These are phyloP conservation scores for Cryoendolithus antarcticus DNA, from an alignment of 2,329 filamentous ascomycete genomes.

Conservation along the genomic window DNA sequence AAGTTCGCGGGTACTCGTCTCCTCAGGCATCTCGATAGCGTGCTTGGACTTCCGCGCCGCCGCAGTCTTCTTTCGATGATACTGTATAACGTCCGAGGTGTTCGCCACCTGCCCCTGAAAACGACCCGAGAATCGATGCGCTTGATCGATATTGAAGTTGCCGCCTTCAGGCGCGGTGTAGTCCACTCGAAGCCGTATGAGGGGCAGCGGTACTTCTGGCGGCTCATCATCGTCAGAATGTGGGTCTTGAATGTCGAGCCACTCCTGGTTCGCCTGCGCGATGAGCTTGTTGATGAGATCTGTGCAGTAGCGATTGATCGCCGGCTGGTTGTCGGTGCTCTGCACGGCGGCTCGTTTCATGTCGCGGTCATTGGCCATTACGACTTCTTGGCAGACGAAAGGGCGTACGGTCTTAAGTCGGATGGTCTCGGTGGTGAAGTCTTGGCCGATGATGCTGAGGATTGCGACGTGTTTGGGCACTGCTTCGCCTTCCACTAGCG, in stretches of 20 bases:
- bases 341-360: slow-evolving; percentile 62
- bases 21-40: slow-evolving; percentile 49
- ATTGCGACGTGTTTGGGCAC: slow-evolving; percentile 85
- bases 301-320: slow-evolving; percentile 67
- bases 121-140: slow-evolving; percentile 86
- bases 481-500: slow-evolving; percentile 77
- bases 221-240: slow-evolving; percentile 46
- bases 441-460: slow-evolving; percentile 66
- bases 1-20: slow-evolving; percentile 48
- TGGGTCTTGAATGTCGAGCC: slow-evolving; percentile 59
- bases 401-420: slow-evolving; percentile 80
- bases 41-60: slow-evolving; percentile 36
- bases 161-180: slow-evolving; percentile 76
- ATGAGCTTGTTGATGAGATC: slow-evolving; percentile 77
- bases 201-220: slow-evolving; percentile 57
- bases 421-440: slow-evolving; percentile 69
- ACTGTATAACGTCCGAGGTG: slow-evolving; percentile 83
- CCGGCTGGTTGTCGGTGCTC: slow-evolving; percentile 69
- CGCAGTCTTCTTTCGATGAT: slow-evolving; percentile 74
- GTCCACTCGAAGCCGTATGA: slow-evolving; percentile 84
- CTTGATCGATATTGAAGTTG: slow-evolving; percentile 83
- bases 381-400: slow-evolving; percentile 75
- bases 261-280: slow-evolving; percentile 66
- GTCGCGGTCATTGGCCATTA: slow-evolving; percentile 60
- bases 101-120: slow-evolving; percentile 90